Conservation (phyloP, 2,329 filamentous ascomycete species). For the Exophiala sideris region DNA sequence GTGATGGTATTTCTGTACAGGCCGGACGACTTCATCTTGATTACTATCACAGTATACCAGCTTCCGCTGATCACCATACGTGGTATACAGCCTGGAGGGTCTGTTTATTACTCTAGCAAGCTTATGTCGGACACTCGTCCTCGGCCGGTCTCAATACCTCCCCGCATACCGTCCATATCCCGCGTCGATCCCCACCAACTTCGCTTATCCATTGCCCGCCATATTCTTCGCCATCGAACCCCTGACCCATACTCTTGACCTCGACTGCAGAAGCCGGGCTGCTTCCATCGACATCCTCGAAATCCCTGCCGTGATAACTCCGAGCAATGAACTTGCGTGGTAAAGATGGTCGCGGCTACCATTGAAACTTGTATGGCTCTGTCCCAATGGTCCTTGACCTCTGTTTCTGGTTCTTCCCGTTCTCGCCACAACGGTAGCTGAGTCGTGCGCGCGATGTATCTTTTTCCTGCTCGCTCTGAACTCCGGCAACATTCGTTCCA, state of each 20-base stretch:
- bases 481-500: constrained; percentile 77
- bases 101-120: no score
- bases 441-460: constrained; percentile 70
- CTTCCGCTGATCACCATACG: background rate
- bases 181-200: background rate
- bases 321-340: no score
- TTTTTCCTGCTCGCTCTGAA: constrained; percentile 60
- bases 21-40: background rate
- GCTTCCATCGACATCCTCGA: background rate
- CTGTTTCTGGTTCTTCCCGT: constrained; percentile 80
- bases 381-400: constrained; percentile 69
- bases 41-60: constrained; percentile 1
- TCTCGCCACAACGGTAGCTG: constrained; percentile 71
- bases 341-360: no score
- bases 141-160: no score
- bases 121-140: no score
- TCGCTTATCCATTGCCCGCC: constrained; percentile 22
- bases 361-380: background rate
- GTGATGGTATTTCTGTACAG: no score
- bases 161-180: no score
- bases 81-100: no score
- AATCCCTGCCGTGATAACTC: background rate
- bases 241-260: constrained; percentile 7
- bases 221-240: constrained; percentile 22
- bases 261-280: constrained; percentile 1